Base-by-base conservation (phyloP, 2,329 filamentous ascomycete genomes). In the Calonectria ilicicola region DNA sequence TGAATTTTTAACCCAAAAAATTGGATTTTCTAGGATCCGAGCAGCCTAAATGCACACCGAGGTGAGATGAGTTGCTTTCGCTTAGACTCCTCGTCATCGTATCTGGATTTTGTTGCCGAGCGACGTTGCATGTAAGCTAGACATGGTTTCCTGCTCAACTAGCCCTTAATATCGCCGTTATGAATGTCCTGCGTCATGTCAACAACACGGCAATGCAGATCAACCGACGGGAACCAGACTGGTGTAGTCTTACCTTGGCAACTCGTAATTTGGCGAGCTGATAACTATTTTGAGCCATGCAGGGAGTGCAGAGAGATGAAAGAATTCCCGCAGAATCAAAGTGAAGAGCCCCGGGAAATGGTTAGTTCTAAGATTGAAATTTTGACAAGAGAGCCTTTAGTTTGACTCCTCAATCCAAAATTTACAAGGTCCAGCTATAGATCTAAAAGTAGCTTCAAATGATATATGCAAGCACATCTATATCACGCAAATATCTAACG, bases 21-120 rank as follows among this genome's bases (percentile, higher is more conserved):
- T 38, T 27, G 40, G 40, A 29, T 23, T 42, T 32, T 32, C 23
- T 32, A 21, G 23, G 40, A 46, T 42, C 17, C 26, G 23, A 63
- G 38, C 40, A 63, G 40, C 38, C 58, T 46, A 46, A 46, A 63
- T 63, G 38, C 26, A 32, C 58, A 63, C 58, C 58, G 58, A 63
- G 58, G 58, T 42, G 58, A 42, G 40, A 63, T 44, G 40, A 44
- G 58, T 63, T 46, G 38, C 58, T 63, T 63, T 63, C 58, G 58
- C 58, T 63, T 63, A 63, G 58, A 21, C 23, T 44, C 19, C 44
- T 29, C 17, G 38, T 32, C 23, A 60, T 60, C 53, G 53, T 60
- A 60, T 60, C 53, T 60, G 53, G 35, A 2, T 17, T 60, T 60
- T 60, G 53, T 40, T 60, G 53, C 53, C 53, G 53, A 60, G 53